These are phyloP conservation scores for Penicillium sp. DNA, from an alignment of 2,329 filamentous ascomycete species.

Conservation along the genomic window DNA sequence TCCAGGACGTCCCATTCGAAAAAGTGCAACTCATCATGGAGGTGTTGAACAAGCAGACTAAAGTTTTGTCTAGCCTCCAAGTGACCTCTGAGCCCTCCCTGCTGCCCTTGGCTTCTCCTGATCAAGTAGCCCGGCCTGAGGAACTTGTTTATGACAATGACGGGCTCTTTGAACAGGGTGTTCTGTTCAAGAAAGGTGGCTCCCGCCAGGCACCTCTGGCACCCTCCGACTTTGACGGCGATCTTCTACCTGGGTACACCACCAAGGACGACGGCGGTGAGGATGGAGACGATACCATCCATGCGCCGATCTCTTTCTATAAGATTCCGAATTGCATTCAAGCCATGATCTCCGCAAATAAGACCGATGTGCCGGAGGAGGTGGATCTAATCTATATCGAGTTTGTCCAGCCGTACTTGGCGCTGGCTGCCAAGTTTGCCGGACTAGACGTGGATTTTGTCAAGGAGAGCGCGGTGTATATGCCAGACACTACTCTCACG, in stretches of 20 bases:
- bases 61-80: slow-evolving; percentile 36
- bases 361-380: slow-evolving; percentile 53
- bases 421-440: slow-evolving; percentile 64
- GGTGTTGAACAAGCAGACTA: slow-evolving; percentile 53
- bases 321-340: slow-evolving; percentile 78
- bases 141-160: slow-evolving; percentile 18
- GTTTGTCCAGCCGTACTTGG: slow-evolving; percentile 77
- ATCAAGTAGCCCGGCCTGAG: slow-evolving; percentile 33
- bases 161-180: slow-evolving; percentile 1
- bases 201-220: slow-evolving; percentile 28
- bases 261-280: slow-evolving; percentile 76
- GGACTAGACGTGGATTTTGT: slow-evolving; percentile 46
- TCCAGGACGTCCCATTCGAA: slow-evolving; percentile 74
- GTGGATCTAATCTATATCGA: slow-evolving; percentile 90
- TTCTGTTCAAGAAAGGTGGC: slow-evolving; percentile 5
- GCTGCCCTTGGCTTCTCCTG: slow-evolving; percentile 40
- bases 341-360: slow-evolving; percentile 48
- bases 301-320: slow-evolving; percentile 68
- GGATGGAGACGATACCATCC: slow-evolving; percentile 87
- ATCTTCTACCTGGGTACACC: slow-evolving; percentile 70
- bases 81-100: slow-evolving; percentile 13
- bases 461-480: slow-evolving; percentile 47
- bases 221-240: slow-evolving; percentile 31
- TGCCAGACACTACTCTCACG: slow-evolving; percentile 51
- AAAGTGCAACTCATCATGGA: slow-evolving; percentile 63